A percentile compares a stretch with the other conserved stretches of the same genome.
Evolutionary conservation across 163 green algal species (phyloP).

Genomic region (Coccomyxa subellipsoidea): DNA sequence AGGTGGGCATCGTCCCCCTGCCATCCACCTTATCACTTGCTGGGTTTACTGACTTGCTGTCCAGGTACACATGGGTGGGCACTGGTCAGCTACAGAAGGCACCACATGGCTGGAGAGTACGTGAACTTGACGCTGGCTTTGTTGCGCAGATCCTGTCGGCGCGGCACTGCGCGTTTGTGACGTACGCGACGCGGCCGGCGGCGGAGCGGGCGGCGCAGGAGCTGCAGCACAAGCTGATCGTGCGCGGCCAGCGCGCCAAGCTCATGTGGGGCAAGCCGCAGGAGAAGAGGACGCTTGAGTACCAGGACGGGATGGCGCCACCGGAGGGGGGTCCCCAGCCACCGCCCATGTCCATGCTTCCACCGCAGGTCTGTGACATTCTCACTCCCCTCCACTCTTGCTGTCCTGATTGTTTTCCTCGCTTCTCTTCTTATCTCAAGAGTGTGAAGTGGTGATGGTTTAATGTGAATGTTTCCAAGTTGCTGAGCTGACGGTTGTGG

Average conservation of each 20-base stretch:
- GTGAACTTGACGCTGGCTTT: too few relatives aligned
- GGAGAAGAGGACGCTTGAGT: constrained; percentile 12
- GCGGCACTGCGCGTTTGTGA: constrained; percentile 88
- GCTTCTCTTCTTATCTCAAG: too few relatives aligned
- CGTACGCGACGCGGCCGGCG: constrained; percentile 57
- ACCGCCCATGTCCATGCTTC: neutral
- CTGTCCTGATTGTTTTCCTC: too few relatives aligned
- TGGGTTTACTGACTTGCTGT: too few relatives aligned
- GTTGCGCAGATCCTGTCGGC: neutral
- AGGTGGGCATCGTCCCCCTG: neutral
- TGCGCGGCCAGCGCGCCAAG: constrained; percentile 79
- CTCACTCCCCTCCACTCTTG: neutral
- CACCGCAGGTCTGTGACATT: constrained; percentile 13
- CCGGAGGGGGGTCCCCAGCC: too few relatives aligned
- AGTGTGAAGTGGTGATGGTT: too few relatives aligned
- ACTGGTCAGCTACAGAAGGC: too few relatives aligned
- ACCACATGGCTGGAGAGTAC: too few relatives aligned
- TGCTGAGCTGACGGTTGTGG: neutral
- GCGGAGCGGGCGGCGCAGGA: constrained; percentile 82
- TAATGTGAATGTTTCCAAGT: too few relatives aligned
- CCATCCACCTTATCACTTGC: neutral
- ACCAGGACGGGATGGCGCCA: too few relatives aligned
- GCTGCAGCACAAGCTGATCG: constrained; percentile 64
- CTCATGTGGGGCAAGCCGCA: constrained; percentile 88
- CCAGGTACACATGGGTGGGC: too few relatives aligned